Evolutionary conservation across 1,284 basidiomycete species (phyloP), one percentile per base, ranked within the genome.

Genomic region (Pascua sp.): DNA sequence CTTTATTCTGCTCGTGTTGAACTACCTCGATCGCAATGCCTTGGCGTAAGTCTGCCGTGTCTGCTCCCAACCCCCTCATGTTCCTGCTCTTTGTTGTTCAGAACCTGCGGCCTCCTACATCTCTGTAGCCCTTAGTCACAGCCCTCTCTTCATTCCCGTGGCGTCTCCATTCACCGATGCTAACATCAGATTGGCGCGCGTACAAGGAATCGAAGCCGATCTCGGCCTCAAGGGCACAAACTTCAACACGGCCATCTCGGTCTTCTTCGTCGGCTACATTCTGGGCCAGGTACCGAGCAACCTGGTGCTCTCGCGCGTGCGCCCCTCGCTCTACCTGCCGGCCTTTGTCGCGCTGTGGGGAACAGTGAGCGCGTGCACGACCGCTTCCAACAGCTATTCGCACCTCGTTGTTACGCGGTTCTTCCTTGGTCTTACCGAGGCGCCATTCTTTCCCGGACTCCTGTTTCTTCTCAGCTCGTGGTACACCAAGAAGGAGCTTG

Each of bases 261-360:
- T 77, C 53, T 70, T 78, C 42, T 78, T 67, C 58, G 68, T 67
- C 16, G 69, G 71, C 24, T 76, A 77, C 62, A 69, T 70, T 36
- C 53, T 70, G 18, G 59, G 73, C 57, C 69, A 73, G 51, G 64
- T 65, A 7, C 51, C 67, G 8, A 67, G 61, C 62, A 59, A 66
- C 43, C 62, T 64, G 41, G 47, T 68, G 40, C 60, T 70, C 47
- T 66, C 51, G 16, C 55, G 55, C 45, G 55, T 56, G 12, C 51
- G 54, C 5, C 58, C 58, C 2, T 51, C 47, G 36, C 41, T 60
- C 18, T 60, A 15, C 59, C 68, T 8, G 51, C 53, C 53, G 13
- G 56, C 18, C 53, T 67, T 53, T 53, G 63, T n/a, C 15, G 47
- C 44, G 42, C 53, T 62, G 16, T 49, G 58, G 58, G 58, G 58